These are phyloP conservation scores for Lentinula raphanica DNA, from an alignment of 768 basidiomycete species.

Conservation along the genomic window DNA sequence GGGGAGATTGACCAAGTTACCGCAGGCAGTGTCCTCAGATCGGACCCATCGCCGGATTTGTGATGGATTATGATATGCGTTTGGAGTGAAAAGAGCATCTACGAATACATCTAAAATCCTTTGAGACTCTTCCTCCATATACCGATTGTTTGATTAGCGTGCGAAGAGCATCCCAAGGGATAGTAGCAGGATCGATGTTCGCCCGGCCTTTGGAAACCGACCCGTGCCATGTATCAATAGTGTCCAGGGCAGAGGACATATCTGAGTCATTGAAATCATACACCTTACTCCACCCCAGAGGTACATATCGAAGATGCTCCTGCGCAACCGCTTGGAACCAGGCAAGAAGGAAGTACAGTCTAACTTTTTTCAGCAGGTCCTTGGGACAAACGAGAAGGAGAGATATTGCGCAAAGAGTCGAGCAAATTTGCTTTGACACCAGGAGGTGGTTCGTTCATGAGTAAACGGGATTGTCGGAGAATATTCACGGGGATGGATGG, in stretches of 20 bases:
- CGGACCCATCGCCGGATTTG: slow-evolving; percentile 90
- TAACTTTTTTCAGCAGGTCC: slow-evolving; percentile 91
- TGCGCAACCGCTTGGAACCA: slow-evolving; percentile 99
- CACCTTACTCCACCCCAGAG: slow-evolving; percentile 92
- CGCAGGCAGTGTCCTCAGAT: slow-evolving; percentile 32
- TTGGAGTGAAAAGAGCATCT: slow-evolving; percentile 79
- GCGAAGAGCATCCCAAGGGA: slow-evolving; percentile 95
- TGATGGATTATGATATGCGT: slow-evolving; percentile 84
- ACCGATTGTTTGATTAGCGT: slow-evolving; percentile 93
- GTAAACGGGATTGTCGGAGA: slow-evolving; percentile 87
- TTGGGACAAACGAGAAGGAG: slow-evolving; percentile 64
- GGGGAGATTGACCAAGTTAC: slow-evolving; percentile 68
- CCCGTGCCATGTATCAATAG: slow-evolving; percentile 88
- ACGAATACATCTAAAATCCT: slow-evolving; percentile 90
- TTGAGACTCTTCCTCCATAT: slow-evolving; percentile 88
- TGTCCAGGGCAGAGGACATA: slow-evolving; percentile 85
- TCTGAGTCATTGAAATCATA: slow-evolving; percentile 99
- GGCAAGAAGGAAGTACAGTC: slow-evolving; percentile 91
- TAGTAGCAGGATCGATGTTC: slow-evolving; percentile 85
- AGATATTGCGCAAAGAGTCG: slow-evolving; percentile 77
- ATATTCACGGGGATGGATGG: slow-evolving; percentile 95
- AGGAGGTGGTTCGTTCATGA: slow-evolving; percentile 99
- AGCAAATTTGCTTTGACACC: slow-evolving; percentile 95
- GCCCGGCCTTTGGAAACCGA: slow-evolving; percentile 78
- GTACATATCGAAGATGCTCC: slow-evolving; percentile 93